phyloP scores from a whole-genome alignment of 2,329 filamentous ascomycete species.

The Ophiocordyceps robertsii region DNA sequence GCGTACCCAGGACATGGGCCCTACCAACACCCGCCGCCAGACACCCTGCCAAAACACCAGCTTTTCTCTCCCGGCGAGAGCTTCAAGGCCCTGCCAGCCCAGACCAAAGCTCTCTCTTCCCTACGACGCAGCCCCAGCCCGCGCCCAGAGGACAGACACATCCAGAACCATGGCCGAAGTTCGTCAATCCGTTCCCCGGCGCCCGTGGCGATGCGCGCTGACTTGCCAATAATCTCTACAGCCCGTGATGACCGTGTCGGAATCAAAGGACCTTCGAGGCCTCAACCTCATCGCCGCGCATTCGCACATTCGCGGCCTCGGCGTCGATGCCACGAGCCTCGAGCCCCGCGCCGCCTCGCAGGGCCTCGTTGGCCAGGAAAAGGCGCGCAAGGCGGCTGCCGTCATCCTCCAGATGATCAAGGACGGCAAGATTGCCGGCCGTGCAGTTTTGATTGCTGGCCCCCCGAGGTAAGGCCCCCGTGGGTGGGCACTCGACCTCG shows the following conservation, averaged over 20 bases:
- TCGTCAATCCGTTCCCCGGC: constrained; percentile 12
- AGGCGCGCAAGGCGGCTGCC: constrained; percentile 89
- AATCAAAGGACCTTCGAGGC: constrained; percentile 89
- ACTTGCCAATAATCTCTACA: constrained; percentile 10
- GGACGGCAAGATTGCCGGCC: constrained; percentile 93
- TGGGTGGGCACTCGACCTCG: not conserved
- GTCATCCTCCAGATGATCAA: constrained; percentile 98
- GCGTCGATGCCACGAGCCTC: constrained; percentile 81
- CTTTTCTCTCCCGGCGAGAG: not conserved
- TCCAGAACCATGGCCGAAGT: constrained; percentile 36
- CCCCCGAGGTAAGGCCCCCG: constrained; percentile 54
- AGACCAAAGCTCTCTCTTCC: not conserved
- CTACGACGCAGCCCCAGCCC: not conserved
- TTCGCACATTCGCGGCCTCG: constrained; percentile 92
- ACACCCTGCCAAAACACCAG: not conserved
- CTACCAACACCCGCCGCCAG: not conserved
- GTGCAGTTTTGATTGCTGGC: constrained; percentile 87
- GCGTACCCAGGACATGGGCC: not conserved
- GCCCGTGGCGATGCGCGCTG: not conserved
- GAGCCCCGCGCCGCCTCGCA: constrained; percentile 78
- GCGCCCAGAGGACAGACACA: constrained; percentile 1
- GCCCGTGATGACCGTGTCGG: constrained; percentile 67
- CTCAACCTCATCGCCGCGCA: constrained; percentile 97
- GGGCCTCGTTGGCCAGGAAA: constrained; percentile 89
- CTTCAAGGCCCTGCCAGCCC: too few relatives aligned